phyloP scores from a whole-genome alignment of 306 rosid genomes.

The Casuarina equisetifolia region DNA sequence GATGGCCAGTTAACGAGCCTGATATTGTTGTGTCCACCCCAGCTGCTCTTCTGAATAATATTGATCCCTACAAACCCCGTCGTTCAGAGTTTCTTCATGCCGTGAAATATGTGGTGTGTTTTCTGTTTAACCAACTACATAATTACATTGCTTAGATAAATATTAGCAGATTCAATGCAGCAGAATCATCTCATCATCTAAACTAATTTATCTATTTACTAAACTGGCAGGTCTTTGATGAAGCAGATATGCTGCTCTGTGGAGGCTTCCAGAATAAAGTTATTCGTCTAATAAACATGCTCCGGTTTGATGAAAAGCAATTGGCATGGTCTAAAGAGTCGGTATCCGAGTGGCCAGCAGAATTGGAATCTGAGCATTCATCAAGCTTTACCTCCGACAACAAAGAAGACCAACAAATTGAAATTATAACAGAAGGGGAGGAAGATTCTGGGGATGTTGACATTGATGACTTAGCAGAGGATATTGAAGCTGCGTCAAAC shows the following conservation, averaged over 20 bases:
- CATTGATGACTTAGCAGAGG: conserved; percentile 22
- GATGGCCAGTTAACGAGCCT: conserved; percentile 82
- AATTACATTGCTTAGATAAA: conserved; percentile 2
- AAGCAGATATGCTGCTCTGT: conserved; percentile 96
- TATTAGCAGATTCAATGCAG: neutral
- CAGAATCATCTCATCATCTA: neutral
- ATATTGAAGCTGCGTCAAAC: conserved; percentile 36
- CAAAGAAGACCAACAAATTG: conserved; percentile 49
- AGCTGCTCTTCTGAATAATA: conserved; percentile 83
- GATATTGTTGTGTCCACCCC: conserved; percentile 91
- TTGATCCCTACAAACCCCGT: conserved; percentile 60
- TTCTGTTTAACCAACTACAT: conserved; percentile 14
- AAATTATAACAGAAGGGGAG: conserved; percentile 52
- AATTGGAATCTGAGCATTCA: conserved; percentile 44
- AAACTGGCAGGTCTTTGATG: conserved; percentile 81
- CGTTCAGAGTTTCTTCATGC: conserved; percentile 58
- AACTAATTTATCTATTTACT: conserved; percentile 18
- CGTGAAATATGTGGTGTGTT: conserved; percentile 83
- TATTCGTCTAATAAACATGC: conserved; percentile 79
- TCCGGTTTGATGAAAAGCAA: conserved; percentile 80
- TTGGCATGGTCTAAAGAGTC: conserved; percentile 55
- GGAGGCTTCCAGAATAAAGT: conserved; percentile 95
- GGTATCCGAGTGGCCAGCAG: conserved; percentile 34
- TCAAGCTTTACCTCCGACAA: conserved; percentile 39
- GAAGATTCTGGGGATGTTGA: conserved; percentile 41